These are phyloP conservation scores for Paecilomyces dactylethromorphus DNA, from an alignment of 2,329 filamentous ascomycete genomes.

Conservation along the genomic window DNA sequence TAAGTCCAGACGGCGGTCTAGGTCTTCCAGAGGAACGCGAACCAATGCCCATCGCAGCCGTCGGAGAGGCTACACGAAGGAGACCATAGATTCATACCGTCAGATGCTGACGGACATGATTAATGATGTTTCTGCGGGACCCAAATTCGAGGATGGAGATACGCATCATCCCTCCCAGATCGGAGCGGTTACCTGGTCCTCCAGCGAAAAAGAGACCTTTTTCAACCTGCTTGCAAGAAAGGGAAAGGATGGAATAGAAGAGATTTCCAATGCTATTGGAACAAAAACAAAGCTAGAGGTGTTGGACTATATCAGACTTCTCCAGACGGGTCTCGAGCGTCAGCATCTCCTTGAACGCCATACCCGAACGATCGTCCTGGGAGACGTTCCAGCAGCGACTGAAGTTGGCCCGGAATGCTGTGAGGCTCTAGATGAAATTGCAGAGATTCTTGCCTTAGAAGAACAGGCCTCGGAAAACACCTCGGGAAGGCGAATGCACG, in stretches of 20 bases:
- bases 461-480: slow-evolving; percentile 59
- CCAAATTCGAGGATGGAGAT: slow-evolving; percentile 7
- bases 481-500: slow-evolving; percentile 56
- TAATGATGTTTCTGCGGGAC: slow-evolving; percentile 18
- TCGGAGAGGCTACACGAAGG: slow-evolving; percentile 22
- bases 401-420: slow-evolving; percentile 66
- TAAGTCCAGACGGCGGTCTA: neutral
- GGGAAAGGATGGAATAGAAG: slow-evolving; percentile 55
- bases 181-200: slow-evolving; percentile 64
- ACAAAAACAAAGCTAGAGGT: slow-evolving; percentile 73
- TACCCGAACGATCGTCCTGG: slow-evolving; percentile 36
- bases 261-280: slow-evolving; percentile 57
- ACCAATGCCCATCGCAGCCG: slow-evolving; percentile 8
- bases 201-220: slow-evolving; percentile 62
- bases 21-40: slow-evolving; percentile 3
- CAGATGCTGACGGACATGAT: slow-evolving; percentile 52
- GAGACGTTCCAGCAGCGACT: slow-evolving; percentile 62
- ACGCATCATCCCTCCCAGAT: slow-evolving; percentile 49
- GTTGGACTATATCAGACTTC: slow-evolving; percentile 58
- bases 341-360: slow-evolving; percentile 29
- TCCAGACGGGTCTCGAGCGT: slow-evolving; percentile 47
- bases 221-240: slow-evolving; percentile 60
- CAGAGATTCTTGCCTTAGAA: slow-evolving; percentile 57
- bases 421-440: slow-evolving; percentile 59
- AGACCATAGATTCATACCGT: slow-evolving; percentile 46